These are phyloP conservation scores for Dryas drummondii DNA, from an alignment of 306 rosid genomes.

Conservation along the genomic window DNA sequence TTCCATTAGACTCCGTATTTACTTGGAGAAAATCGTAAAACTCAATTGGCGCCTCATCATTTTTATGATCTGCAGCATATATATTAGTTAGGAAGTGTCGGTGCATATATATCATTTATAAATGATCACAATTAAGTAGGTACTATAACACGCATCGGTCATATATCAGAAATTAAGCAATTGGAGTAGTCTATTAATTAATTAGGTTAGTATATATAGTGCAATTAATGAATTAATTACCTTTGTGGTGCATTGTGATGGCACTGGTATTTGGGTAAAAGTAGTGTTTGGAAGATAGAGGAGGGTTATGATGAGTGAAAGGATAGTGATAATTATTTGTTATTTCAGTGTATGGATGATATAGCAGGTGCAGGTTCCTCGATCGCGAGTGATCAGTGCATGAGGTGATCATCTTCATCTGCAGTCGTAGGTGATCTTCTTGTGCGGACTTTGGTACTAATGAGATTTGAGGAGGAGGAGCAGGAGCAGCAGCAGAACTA, in stretches of 20 bases:
- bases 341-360: not conserved
- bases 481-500: not conserved
- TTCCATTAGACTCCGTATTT: slow-evolving; percentile 64
- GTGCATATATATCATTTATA: not conserved
- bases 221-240: not conserved
- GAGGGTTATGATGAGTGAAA: slow-evolving; percentile 12
- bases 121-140: no score
- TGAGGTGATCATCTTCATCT: slow-evolving; percentile 18
- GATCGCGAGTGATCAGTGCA: not conserved
- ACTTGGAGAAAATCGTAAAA: slow-evolving; percentile 84
- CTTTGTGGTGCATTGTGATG: slow-evolving; percentile 9
- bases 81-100: not conserved
- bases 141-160: no score
- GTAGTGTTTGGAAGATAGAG: not conserved
- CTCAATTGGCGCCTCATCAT: slow-evolving; percentile 46
- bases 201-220: no score
- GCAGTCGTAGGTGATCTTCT: not conserved
- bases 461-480: not conserved
- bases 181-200: not conserved
- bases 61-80: slow-evolving; percentile 47
- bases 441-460: slow-evolving; percentile 22
- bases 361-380: slow-evolving; percentile 7
- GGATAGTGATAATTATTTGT: not conserved
- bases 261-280: not conserved
- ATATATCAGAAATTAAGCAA: not conserved